Percentiles rank a stretch among this genome's conserved stretches.
Conservation (phyloP, 306 rosid species). For the Rosa lucieae region DNA sequence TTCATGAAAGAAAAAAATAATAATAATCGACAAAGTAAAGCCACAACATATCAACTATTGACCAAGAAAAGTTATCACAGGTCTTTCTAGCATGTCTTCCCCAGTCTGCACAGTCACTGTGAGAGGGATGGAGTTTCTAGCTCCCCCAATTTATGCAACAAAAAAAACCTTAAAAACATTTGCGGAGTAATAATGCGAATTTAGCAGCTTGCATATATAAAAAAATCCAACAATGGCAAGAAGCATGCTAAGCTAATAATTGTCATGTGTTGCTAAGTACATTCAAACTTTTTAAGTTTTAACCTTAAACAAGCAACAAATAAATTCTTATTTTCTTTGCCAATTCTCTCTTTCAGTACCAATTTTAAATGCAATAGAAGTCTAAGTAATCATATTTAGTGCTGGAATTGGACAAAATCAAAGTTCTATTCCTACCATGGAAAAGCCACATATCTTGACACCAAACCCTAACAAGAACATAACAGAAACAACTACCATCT, state of each 20-base stretch:
- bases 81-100: conserved; percentile 38
- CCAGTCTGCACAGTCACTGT: conserved; percentile 34
- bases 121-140: conserved; percentile 41
- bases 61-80: background rate
- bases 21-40: background rate
- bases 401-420: too few species aligned
- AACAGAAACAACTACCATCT: background rate
- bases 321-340: too few species aligned
- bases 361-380: too few species aligned
- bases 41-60: background rate
- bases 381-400: too few species aligned
- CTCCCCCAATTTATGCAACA: conserved; percentile 43
- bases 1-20: conserved; percentile 26
- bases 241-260: background rate
- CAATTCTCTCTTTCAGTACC: too few species aligned
- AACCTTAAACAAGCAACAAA: background rate
- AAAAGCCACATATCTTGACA: background rate
- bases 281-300: background rate
- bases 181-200: background rate
- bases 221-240: too few species aligned
- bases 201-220: background rate
- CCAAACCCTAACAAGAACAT: background rate
- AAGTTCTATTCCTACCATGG: too few species aligned
- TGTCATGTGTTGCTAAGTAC: background rate
- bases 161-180: conserved; percentile 32